Conservation (phyloP, 495 filamentous ascomycete species). For the Opeltia flavorubescens region DNA sequence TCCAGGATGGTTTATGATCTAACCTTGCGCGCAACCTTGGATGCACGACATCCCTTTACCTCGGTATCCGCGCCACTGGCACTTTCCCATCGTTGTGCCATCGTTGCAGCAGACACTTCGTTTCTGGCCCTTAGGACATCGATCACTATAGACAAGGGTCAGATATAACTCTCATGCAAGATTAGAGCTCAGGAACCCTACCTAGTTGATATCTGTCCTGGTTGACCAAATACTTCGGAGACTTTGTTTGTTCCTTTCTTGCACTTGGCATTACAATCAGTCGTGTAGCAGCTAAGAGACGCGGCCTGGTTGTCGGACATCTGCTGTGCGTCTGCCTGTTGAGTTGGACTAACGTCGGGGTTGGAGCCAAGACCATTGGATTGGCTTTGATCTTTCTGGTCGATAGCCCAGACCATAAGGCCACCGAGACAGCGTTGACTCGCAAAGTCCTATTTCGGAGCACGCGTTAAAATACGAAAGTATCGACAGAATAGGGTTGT, state of each 20-base stretch:
- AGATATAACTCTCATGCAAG: too few relatives aligned
- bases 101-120: conserved; percentile 14
- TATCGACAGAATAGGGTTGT: too few relatives aligned
- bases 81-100: conserved; percentile 16
- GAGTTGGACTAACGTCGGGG: conserved; percentile 4
- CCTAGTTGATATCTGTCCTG: conserved; percentile 13
- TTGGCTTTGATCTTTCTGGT: conserved; percentile 11
- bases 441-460: conserved; percentile 22
- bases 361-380: conserved; percentile 10
- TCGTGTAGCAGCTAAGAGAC: conserved; percentile 9
- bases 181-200: too few relatives aligned
- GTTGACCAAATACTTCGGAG: conserved; percentile 16
- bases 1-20: too few relatives aligned
- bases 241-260: conserved; percentile 12
- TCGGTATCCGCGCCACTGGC: conserved; percentile 14
- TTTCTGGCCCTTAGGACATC: conserved; percentile 12
- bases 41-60: conserved; percentile 14
- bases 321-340: conserved; percentile 12
- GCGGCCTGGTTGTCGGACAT: conserved; percentile 9
- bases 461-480: too few relatives aligned
- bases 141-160: too few relatives aligned
- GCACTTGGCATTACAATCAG: conserved; percentile 10
- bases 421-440: conserved; percentile 24
- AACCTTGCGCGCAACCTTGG: conserved; percentile 14
- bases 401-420: conserved; percentile 24